These are phyloP conservation scores for Linum trigynum DNA, from an alignment of 345 rosid species.

Conservation along the genomic window DNA sequence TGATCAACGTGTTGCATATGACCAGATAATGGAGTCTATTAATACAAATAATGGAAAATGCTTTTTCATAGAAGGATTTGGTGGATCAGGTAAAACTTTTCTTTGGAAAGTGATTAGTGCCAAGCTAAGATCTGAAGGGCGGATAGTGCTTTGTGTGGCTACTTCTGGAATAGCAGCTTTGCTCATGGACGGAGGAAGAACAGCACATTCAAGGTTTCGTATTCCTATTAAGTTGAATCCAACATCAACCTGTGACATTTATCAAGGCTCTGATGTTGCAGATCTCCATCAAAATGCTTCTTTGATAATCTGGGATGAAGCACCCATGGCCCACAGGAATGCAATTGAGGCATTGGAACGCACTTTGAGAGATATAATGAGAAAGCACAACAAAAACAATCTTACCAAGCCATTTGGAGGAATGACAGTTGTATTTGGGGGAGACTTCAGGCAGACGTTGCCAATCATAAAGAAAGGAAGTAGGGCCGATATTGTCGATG, in stretches of 20 bases:
- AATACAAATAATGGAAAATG: neutral
- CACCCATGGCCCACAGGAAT: neutral
- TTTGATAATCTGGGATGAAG: neutral
- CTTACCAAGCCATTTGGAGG: no score
- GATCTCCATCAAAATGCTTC: neutral
- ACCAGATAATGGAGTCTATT: no score
- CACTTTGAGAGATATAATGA: neutral
- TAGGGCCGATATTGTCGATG: no score
- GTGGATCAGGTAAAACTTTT: neutral
- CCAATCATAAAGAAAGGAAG: no score
- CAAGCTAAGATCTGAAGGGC: neutral
- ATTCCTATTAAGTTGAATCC: neutral
- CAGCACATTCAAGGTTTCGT: neutral
- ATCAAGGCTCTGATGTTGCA: neutral
- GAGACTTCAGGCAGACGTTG: no score
- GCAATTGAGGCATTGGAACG: neutral
- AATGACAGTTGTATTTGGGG: no score
- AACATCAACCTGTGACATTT: neutral
- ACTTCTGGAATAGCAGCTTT: neutral
- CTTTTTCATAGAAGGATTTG: neutral
- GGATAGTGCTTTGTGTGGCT: neutral
- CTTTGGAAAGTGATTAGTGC: neutral
- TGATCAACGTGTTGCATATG: no score
- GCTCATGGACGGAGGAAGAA: neutral
- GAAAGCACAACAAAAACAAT: neutral